Evolutionary conservation across 768 basidiomycete species (phyloP).

Genomic region (Ramaria rubella): DNA sequence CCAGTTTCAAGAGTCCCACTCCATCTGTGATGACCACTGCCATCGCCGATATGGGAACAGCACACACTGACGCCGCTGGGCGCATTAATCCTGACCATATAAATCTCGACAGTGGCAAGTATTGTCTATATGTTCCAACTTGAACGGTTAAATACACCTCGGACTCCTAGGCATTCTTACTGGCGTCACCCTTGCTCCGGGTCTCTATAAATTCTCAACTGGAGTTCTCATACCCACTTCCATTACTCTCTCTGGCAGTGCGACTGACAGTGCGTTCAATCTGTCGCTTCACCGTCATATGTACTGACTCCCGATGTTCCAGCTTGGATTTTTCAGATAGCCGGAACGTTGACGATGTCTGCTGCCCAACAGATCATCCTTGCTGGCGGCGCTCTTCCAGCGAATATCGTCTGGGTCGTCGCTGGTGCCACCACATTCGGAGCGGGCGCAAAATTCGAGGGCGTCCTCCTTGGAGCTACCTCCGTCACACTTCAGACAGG

Average conservation of each 20-base stretch:
- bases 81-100: background rate
- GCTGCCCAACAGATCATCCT: background rate
- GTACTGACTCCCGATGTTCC: background rate
- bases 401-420: background rate
- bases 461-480: background rate
- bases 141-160: background rate
- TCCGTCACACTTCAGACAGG: background rate
- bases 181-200: background rate
- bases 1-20: background rate
- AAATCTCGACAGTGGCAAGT: background rate
- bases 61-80: background rate
- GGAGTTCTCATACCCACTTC: background rate
- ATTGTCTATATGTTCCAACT: background rate
- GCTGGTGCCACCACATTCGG: background rate
- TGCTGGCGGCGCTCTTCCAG: background rate
- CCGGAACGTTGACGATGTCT: background rate
- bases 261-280: background rate
- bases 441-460: background rate
- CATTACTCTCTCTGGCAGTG: background rate
- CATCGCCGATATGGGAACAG: background rate
- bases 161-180: background rate
- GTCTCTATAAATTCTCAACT: background rate
- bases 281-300: background rate
- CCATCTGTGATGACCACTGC: background rate
- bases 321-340: background rate